Conservation (phyloP, 2,329 filamentous ascomycete species). For the Ambrosiella xylebori region DNA sequence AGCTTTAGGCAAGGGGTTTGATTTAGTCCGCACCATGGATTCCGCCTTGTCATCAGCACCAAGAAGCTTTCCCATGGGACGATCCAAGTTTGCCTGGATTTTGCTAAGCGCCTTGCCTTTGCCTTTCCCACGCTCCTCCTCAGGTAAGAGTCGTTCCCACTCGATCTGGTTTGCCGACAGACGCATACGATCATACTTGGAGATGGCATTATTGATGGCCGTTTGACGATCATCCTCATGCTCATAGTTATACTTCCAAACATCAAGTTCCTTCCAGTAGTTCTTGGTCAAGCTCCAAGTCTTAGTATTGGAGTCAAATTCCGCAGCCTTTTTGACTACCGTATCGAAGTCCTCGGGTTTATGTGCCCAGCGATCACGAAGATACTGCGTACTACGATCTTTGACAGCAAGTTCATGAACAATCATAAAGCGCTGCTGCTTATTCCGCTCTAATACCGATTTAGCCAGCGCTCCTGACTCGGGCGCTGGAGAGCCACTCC, state of each 20-base stretch:
- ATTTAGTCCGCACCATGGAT: conserved; percentile 30
- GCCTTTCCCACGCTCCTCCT: conserved; percentile 38
- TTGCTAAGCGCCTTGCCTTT: conserved; percentile 43
- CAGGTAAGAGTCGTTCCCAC: conserved; percentile 44
- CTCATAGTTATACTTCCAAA: conserved; percentile 43
- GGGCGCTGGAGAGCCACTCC: conserved; percentile 34
- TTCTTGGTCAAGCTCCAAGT: conserved; percentile 38
- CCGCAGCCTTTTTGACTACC: conserved; percentile 41
- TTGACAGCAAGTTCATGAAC: conserved; percentile 44
- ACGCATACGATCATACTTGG: conserved; percentile 41
- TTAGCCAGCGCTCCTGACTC: conserved; percentile 34
- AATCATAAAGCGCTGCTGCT: conserved; percentile 34
- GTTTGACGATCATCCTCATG: conserved; percentile 37
- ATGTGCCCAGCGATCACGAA: conserved; percentile 34
- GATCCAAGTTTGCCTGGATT: conserved; percentile 40
- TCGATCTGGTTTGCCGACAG: conserved; percentile 37
- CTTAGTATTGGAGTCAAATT: conserved; percentile 29
- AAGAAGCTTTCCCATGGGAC: conserved; percentile 24
- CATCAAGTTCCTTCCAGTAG: conserved; percentile 46
- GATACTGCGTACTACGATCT: conserved; percentile 31
- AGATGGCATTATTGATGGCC: conserved; percentile 43
- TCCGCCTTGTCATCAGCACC: conserved; percentile 20
- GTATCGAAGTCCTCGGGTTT: conserved; percentile 35
- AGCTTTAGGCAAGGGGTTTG: conserved; percentile 33
- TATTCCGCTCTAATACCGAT: conserved; percentile 33